These are phyloP conservation scores for Tricholoma furcatifolium DNA, from an alignment of 768 basidiomycete genomes.

Conservation along the genomic window DNA sequence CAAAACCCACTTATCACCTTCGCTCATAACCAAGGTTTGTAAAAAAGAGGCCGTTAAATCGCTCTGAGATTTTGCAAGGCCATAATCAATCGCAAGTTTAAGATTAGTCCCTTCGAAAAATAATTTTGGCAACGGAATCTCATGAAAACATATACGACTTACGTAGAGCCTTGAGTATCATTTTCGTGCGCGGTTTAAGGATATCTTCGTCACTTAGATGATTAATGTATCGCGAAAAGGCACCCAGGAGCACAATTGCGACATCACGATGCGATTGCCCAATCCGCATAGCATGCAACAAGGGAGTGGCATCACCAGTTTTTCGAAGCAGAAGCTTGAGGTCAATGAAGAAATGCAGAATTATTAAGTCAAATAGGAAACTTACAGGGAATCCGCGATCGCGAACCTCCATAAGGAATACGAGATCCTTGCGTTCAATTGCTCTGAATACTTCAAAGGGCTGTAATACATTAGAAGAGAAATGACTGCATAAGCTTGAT, in stretches of 20 bases:
- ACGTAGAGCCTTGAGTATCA: slow-evolving; percentile 79
- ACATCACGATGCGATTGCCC: slow-evolving; percentile 77
- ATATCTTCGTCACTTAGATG: slow-evolving; percentile 82
- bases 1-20: slow-evolving; percentile 89
- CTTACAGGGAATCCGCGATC: slow-evolving; percentile 78
- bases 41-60: slow-evolving; percentile 90
- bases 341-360: background rate
- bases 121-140: slow-evolving; percentile 4
- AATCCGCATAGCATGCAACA: slow-evolving; percentile 88
- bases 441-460: slow-evolving; percentile 73
- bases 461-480: slow-evolving; percentile 21
- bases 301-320: slow-evolving; percentile 81
- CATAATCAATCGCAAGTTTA: slow-evolving; percentile 90
- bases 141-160: slow-evolving; percentile 21
- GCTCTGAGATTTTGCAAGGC: slow-evolving; percentile 75
- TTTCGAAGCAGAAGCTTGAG: slow-evolving; percentile 76
- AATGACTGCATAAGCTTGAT: background rate
- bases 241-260: slow-evolving; percentile 84
- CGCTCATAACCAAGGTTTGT: slow-evolving; percentile 95
- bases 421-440: slow-evolving; percentile 80
- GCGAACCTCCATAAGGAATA: slow-evolving; percentile 80
- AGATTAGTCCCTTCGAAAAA: slow-evolving; percentile 60
- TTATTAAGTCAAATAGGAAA: slow-evolving; percentile 9
- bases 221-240: slow-evolving; percentile 91
- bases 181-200: slow-evolving; percentile 62